Base-by-base conservation (phyloP, 805 yeast species). In the Yarrowia divulgata region DNA sequence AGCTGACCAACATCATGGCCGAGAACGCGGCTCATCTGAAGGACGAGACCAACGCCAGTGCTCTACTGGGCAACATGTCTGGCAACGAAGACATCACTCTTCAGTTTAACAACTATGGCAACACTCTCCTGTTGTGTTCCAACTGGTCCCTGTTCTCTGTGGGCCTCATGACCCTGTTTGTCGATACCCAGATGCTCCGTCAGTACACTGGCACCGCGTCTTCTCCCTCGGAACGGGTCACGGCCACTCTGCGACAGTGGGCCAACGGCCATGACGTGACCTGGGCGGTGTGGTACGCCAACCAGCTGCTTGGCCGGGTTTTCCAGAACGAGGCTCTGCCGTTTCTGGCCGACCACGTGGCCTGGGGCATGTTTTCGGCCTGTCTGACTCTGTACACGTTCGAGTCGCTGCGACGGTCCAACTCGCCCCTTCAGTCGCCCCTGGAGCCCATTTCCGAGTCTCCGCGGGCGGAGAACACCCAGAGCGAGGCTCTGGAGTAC, bases 301-400 rank as follows among this genome's bases (percentile, higher is more conserved):
- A 70, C 18, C 75, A 74, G 60, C 75, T 75, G 48, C 69, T 75
- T 70, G 69, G 74, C 5, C 66, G 72, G 29, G 68, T 75, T 3
- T 70, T 74, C 39, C 71, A 70, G 45, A 73, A 72, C 45, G 73
- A 73, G 45, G 50, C 70, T 3, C 62, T 74, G 8, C 72, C 75
- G 2, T 73, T 73, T 43, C 71, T 72, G 45, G 75, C 76, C 7
- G 77, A 73, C 35, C 75, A 73, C 19, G 70, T 75, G 18, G 75
- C 77, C 8, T 76, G 78, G 78, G 73, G 78, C 23, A 71, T 72
- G 16, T 75, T 74, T 58, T 71, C 74, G 16, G 73, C 77, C 9
- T 70, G 74, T 13, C 68, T 75, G 18, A 75, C 78, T 8, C 70
- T 75, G 8, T 75, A 77, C 76, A 73, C 77, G 10, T 75, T 72